Conservation (phyloP, 441 rosid genomes). For the Erodium moschatum region DNA sequence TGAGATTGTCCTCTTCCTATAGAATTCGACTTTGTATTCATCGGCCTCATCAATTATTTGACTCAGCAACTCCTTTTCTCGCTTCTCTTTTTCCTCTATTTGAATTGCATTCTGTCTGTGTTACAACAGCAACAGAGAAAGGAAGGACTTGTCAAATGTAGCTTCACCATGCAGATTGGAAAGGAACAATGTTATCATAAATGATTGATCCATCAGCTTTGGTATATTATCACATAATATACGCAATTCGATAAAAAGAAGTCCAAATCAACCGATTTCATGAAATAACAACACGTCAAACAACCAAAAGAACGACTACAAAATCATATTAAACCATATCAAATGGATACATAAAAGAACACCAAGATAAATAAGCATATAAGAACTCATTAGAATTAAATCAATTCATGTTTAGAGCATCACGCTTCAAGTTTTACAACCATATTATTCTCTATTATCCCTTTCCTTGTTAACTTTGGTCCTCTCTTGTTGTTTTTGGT, state of each 20-base stretch:
- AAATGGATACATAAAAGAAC: neutral
- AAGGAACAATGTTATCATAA: neutral
- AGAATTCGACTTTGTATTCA: conserved; percentile 52
- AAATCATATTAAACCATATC: neutral
- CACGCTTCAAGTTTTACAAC: neutral
- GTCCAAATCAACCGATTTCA: neutral
- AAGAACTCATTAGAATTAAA: neutral
- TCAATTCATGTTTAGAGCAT: neutral
- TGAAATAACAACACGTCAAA: neutral
- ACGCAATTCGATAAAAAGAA: neutral
- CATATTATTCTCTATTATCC: neutral
- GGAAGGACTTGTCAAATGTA: neutral
- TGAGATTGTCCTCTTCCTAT: conserved; percentile 43
- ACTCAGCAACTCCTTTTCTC: conserved; percentile 46
- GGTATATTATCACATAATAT: neutral
- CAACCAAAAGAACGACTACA: neutral
- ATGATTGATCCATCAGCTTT: neutral
- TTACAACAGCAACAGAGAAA: conserved; percentile 13
- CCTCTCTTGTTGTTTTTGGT: neutral
- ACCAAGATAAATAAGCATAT: neutral
- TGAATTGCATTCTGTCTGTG: conserved; percentile 49
- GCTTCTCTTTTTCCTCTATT: conserved; percentile 74
- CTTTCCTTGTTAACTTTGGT: neutral
- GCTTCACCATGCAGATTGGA: neutral
- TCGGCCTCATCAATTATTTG: conserved; percentile 57